Percentiles rank a stretch among this genome's conserved stretches.
These are phyloP conservation scores for Calonectria montana DNA, from an alignment of 2,329 filamentous ascomycete species.

Conservation along the genomic window DNA sequence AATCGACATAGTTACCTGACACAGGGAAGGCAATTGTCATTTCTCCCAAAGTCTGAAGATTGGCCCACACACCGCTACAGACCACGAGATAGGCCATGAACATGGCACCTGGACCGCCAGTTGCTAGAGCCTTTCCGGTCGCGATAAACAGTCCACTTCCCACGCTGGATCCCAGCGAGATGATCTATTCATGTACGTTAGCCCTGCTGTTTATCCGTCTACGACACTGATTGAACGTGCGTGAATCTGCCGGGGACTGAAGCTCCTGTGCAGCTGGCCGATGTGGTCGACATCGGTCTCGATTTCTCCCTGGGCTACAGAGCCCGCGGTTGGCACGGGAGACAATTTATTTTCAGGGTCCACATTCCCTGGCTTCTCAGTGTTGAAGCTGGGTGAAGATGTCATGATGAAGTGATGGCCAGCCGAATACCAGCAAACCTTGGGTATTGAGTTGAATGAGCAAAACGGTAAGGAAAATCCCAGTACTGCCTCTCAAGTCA, in stretches of 20 bases:
- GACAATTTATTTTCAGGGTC: background rate
- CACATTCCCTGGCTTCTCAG: background rate
- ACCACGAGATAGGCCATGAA: slow-evolving; percentile 15
- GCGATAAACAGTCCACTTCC: slow-evolving; percentile 22
- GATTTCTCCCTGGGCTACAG: background rate
- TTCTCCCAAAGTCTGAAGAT: slow-evolving; percentile 9
- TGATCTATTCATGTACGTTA: background rate
- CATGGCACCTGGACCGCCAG: slow-evolving; percentile 16
- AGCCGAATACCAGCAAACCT: too few species aligned
- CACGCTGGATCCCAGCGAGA: slow-evolving; percentile 17
- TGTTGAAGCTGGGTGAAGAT: background rate
- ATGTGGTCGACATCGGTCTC: background rate
- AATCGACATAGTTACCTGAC: slow-evolving; percentile 21
- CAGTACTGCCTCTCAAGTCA: too few species aligned
- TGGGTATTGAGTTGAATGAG: too few species aligned
- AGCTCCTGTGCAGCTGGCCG: slow-evolving; percentile 36
- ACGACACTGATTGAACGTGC: slow-evolving; percentile 4
- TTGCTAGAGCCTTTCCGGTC: slow-evolving; percentile 19
- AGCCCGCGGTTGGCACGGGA: background rate
- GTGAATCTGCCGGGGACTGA: slow-evolving; percentile 34
- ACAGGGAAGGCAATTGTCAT: slow-evolving; percentile 18
- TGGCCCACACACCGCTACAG: slow-evolving; percentile 16
- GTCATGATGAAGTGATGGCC: background rate
- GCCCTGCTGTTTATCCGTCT: background rate
- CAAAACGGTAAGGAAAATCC: too few species aligned